These are phyloP conservation scores for Tolypocladium cylindrosporum DNA, from an alignment of 2,329 filamentous ascomycete species.

Conservation along the genomic window DNA sequence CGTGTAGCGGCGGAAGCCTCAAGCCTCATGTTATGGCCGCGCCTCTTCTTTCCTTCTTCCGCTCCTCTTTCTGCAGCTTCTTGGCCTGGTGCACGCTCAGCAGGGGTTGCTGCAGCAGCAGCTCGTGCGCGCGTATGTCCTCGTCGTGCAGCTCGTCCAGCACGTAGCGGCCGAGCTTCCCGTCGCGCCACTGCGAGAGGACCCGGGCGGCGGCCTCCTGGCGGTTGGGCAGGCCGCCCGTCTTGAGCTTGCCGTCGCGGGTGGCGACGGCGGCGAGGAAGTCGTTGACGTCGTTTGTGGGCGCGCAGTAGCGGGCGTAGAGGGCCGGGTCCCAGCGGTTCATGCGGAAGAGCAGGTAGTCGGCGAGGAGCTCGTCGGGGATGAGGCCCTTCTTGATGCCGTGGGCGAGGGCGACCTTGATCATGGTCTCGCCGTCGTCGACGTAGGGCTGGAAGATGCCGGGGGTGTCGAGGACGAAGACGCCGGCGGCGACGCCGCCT, in stretches of 20 bases:
- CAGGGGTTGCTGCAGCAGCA: slow-evolving; percentile 33
- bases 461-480: slow-evolving; percentile 85
- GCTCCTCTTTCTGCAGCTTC: slow-evolving; percentile 53
- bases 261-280: slow-evolving; percentile 62
- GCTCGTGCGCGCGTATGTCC: slow-evolving; percentile 39
- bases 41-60: slow-evolving; percentile 31
- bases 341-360: slow-evolving; percentile 81
- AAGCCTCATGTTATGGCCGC: not conserved
- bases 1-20: not conserved
- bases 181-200: slow-evolving; percentile 72
- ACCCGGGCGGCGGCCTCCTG: slow-evolving; percentile 71
- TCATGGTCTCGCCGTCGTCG: slow-evolving; percentile 73
- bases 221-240: slow-evolving; percentile 60
- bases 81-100: slow-evolving; percentile 60
- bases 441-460: slow-evolving; percentile 95
- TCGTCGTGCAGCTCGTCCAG: slow-evolving; percentile 65
- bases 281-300: slow-evolving; percentile 75
- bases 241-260: slow-evolving; percentile 65
- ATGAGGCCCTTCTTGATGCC: slow-evolving; percentile 87
- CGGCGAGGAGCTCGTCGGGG: slow-evolving; percentile 65
- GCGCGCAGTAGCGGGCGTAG: slow-evolving; percentile 53
- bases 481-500: slow-evolving; percentile 42
- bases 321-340: slow-evolving; percentile 55
- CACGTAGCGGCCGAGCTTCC: slow-evolving; percentile 64
- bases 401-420: slow-evolving; percentile 87